These are phyloP conservation scores for Alternaria triticimaculans DNA, from an alignment of 2,329 filamentous ascomycete species.

Conservation along the genomic window DNA sequence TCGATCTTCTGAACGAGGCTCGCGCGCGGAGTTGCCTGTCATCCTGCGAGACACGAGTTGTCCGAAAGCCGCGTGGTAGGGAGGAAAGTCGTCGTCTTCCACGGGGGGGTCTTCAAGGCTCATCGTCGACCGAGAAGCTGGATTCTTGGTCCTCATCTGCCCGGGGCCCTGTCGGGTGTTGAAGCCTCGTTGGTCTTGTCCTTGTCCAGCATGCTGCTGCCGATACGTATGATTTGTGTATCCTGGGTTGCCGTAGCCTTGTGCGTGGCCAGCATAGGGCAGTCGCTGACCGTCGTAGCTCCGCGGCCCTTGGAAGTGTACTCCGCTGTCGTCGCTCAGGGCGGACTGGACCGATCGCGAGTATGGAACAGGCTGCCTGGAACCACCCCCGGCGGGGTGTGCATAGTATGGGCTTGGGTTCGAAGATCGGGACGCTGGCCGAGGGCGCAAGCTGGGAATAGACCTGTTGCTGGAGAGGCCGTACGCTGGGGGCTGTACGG, in stretches of 20 bases:
- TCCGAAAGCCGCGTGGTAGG: slow-evolving; percentile 11
- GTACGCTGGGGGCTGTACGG: slow-evolving; percentile 37
- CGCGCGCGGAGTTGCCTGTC: neutral
- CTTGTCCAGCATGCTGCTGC: slow-evolving; percentile 1
- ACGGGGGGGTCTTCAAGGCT: slow-evolving; percentile 27
- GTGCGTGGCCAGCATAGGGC: slow-evolving; percentile 3
- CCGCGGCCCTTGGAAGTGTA: slow-evolving; percentile 24
- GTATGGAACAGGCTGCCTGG: slow-evolving; percentile 50
- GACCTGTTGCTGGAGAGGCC: slow-evolving; percentile 53
- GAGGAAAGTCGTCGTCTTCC: neutral
- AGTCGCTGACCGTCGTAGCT: slow-evolving; percentile 19
- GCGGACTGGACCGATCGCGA: slow-evolving; percentile 54
- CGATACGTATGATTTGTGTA: neutral
- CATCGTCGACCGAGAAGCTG: slow-evolving; percentile 24
- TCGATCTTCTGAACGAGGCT: neutral
- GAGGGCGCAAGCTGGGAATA: slow-evolving; percentile 53
- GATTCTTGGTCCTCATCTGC: slow-evolving; percentile 32
- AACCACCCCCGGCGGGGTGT: slow-evolving; percentile 7
- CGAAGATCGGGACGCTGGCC: slow-evolving; percentile 42
- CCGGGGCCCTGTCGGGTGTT: slow-evolving; percentile 12
- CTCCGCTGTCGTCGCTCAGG: slow-evolving; percentile 48
- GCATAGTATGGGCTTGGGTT: slow-evolving; percentile 54
- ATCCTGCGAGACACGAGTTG: slow-evolving; percentile 13
- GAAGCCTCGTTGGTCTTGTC: slow-evolving; percentile 1
- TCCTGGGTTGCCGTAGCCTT: neutral